Base-by-base conservation (phyloP, 192 early-diverging fungal genomes). In the Coemansia pectinata region DNA sequence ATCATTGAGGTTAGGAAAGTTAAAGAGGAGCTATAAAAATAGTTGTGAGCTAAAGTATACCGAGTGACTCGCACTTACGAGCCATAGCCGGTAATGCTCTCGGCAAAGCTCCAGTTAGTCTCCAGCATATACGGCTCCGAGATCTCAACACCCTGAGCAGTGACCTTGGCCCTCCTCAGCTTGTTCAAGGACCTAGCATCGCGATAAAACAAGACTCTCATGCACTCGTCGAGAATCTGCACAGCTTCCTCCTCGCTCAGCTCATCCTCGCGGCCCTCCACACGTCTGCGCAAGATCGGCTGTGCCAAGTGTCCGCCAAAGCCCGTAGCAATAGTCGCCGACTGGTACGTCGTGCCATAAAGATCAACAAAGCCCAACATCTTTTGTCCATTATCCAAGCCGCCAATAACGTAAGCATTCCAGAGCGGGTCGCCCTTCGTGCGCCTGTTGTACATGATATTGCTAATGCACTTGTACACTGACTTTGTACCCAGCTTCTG, bases 401-500 rank as follows among this genome's bases (percentile, higher is more conserved):
- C 97, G 33, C 90, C 97, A 69, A 99, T 89, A 23, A 99, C 88
- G 63, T 94, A 87, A 38, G 91, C 88, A 86, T 99, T 99, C 97
- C 95, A 99, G 50, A 99, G 86, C 45, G 96, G 96, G 81, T 99
- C 89, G 59, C 92, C 78, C 74, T 96, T 91, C 75, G 86, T 91
- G 63, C 96, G 88, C 70, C 95, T 85, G 73, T 86, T 84, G 85
- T 99, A 98, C 94, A 98, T 94, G 70, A 98, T 86, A 45, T 92
- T 86, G 85, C 87, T 88, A 62, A 98, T 76, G 77, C 93, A 97
- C 76, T 95, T 93, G 80, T 94, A 94, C 62, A 99, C 92, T 82
- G 97, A 87, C 33, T 87, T 83, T 33, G 97, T 92, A 29, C 87
- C 88, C 62, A 99, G 76, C 27, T 80, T 83, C 77, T 97, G 95